Percentiles rank a stretch among this genome's conserved stretches.
These are phyloP conservation scores for Scopulariopsis brevicaulis DNA, from an alignment of 2,329 filamentous ascomycete genomes.

Conservation along the genomic window DNA sequence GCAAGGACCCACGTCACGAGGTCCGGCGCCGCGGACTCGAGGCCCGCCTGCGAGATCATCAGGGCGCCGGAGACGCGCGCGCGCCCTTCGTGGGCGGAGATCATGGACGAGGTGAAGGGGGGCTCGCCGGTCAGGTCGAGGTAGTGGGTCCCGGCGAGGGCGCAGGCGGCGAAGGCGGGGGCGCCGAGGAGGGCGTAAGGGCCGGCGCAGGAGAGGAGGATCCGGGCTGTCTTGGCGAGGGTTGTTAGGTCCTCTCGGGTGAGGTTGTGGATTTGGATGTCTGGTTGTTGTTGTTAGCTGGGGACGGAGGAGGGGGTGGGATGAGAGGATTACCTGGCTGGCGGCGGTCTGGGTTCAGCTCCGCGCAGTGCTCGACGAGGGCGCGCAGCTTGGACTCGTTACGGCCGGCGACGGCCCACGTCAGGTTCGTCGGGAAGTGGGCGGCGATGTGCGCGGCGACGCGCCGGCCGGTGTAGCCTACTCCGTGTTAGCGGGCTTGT, in stretches of 20 bases:
- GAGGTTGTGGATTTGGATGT: slow-evolving; percentile 39
- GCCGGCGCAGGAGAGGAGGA: slow-evolving; percentile 48
- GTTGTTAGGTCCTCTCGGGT: slow-evolving; percentile 28
- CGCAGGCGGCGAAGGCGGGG: slow-evolving; percentile 48
- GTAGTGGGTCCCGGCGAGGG: slow-evolving; percentile 52
- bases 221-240: slow-evolving; percentile 42
- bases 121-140: slow-evolving; percentile 52
- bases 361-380: slow-evolving; percentile 55
- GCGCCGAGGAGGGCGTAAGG: slow-evolving; percentile 48
- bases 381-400: slow-evolving; percentile 63
- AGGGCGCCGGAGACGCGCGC: slow-evolving; percentile 44
- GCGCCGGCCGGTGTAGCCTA: slow-evolving; percentile 74
- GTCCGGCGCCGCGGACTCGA: slow-evolving; percentile 53
- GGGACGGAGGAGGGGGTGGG: background rate
- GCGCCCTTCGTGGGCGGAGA: slow-evolving; percentile 40
- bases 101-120: slow-evolving; percentile 47
- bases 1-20: slow-evolving; percentile 43
- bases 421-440: slow-evolving; percentile 61
- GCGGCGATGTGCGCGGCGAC: slow-evolving; percentile 65
- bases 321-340: slow-evolving; percentile 47
- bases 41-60: slow-evolving; percentile 48
- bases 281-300: slow-evolving; percentile 14
- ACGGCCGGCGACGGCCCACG: slow-evolving; percentile 81
- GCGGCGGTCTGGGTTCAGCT: slow-evolving; percentile 54
- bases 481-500: background rate